These are phyloP conservation scores for Septoria linicola DNA, from an alignment of 2,329 filamentous ascomycete genomes.

Conservation along the genomic window DNA sequence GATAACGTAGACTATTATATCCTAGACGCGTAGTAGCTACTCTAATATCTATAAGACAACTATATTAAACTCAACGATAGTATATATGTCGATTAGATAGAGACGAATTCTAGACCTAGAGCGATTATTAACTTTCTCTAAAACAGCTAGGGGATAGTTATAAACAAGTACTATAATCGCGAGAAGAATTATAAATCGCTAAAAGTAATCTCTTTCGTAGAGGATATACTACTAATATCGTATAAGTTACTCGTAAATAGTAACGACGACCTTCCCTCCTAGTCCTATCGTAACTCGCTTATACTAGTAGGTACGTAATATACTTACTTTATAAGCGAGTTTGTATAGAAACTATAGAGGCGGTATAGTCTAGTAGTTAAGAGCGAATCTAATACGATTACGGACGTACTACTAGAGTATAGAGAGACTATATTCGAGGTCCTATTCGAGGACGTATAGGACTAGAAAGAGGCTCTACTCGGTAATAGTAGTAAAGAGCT, in stretches of 20 bases:
- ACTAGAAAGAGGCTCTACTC: conserved; percentile 31
- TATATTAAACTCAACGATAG: conserved; percentile 76
- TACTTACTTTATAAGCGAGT: conserved; percentile 67
- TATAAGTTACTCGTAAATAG: conserved; percentile 55
- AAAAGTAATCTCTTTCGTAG: conserved; percentile 78
- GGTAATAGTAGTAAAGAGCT: conserved; percentile 1
- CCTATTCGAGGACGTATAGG: conserved; percentile 45
- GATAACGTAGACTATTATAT: conserved; percentile 45
- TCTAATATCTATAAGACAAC: conserved; percentile 93
- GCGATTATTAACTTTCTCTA: conserved; percentile 77
- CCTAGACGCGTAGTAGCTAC: conserved; percentile 63
- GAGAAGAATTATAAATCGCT: conserved; percentile 65
- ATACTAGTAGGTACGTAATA: conserved; percentile 77
- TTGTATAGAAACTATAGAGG: conserved; percentile 55
- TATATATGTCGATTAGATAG: conserved; percentile 78
- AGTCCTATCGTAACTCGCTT: conserved; percentile 80
- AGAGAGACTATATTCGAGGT: conserved; percentile 50
- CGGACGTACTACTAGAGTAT: conserved; percentile 59
- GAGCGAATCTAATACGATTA: conserved; percentile 49
- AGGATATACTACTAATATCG: conserved; percentile 69
- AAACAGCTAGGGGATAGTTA: conserved; percentile 34
- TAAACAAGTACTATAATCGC: conserved; percentile 54
- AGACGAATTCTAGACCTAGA: conserved; percentile 83
- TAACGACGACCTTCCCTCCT: conserved; percentile 73
- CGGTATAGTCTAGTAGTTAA: conserved; percentile 56